These are phyloP conservation scores for Poa pratensis DNA, from an alignment of 176 grass and related monocot species.

Conservation along the genomic window DNA sequence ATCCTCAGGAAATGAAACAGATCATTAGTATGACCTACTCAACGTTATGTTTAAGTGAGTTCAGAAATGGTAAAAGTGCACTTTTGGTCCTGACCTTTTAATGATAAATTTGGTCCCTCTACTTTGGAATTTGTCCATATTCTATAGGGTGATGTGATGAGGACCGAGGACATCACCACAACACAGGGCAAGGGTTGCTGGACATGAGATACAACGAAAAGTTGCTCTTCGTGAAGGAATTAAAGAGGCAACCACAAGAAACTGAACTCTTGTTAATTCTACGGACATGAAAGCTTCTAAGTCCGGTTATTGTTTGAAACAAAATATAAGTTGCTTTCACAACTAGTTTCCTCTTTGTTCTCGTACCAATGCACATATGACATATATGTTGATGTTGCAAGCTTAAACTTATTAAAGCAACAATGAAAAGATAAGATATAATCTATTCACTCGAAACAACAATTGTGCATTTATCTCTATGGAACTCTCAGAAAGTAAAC, in stretches of 20 bases:
- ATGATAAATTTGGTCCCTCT: neutral
- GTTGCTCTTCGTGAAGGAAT: neutral
- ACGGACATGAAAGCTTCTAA: neutral
- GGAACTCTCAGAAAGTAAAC: neutral
- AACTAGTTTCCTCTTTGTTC: neutral
- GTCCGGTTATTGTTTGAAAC: neutral
- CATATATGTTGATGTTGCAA: neutral
- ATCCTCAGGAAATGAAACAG: neutral
- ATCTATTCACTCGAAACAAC: slow-evolving; percentile 6
- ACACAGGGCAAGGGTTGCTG: neutral
- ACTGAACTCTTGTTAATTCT: slow-evolving; percentile 4
- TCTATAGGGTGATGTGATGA: neutral
- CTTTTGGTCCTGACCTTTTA: neutral
- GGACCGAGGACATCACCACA: neutral
- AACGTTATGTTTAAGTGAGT: neutral
- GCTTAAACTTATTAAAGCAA: neutral
- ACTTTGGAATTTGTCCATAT: neutral
- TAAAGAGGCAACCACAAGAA: neutral
- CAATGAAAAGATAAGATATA: neutral
- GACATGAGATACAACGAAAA: neutral
- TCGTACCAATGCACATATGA: neutral
- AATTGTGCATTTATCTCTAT: neutral
- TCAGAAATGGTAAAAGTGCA: slow-evolving; percentile 19
- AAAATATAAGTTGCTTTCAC: neutral
- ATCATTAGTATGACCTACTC: neutral